Evolutionary conservation across 306 rosid species (phyloP).

Genomic region (Corylus heterophylla): DNA sequence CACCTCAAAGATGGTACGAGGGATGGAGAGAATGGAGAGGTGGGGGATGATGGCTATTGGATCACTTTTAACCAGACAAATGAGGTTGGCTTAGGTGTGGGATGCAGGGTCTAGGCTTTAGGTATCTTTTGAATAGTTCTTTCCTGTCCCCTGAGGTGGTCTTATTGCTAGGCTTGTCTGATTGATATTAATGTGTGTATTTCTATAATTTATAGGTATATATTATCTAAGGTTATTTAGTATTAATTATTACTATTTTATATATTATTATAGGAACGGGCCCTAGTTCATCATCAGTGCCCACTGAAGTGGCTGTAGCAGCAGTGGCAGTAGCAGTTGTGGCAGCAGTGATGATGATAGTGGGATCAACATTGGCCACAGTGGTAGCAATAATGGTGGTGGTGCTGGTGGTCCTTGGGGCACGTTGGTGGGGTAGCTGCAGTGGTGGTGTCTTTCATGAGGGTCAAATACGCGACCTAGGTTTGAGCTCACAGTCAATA

Average conservation of each 20-base stretch:
- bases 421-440: slow-evolving; percentile 72
- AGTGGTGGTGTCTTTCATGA: slow-evolving; percentile 52
- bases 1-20: too few relatives aligned
- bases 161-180: neutral
- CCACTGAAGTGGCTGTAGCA: slow-evolving; percentile 73
- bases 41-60: neutral
- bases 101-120: neutral
- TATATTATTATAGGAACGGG: slow-evolving; percentile 79
- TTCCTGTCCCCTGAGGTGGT: neutral
- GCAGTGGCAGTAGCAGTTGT: slow-evolving; percentile 74
- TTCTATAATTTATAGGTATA: neutral
- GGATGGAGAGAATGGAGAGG: too few relatives aligned
- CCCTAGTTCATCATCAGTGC: slow-evolving; percentile 68
- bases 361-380: slow-evolving; percentile 63
- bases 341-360: slow-evolving; percentile 70
- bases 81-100: neutral
- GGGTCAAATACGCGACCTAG: slow-evolving; percentile 57
- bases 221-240: neutral
- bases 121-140: neutral
- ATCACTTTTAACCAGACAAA: neutral
- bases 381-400: slow-evolving; percentile 66
- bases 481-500: slow-evolving; percentile 47
- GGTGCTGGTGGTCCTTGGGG: slow-evolving; percentile 77
- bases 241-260: slow-evolving; percentile 54
- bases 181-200: neutral